Percentiles rank a stretch among this genome's conserved stretches.
Evolutionary conservation across 495 filamentous ascomycete species (phyloP).

Genomic region (Umbilicaria muhlenbergii): DNA sequence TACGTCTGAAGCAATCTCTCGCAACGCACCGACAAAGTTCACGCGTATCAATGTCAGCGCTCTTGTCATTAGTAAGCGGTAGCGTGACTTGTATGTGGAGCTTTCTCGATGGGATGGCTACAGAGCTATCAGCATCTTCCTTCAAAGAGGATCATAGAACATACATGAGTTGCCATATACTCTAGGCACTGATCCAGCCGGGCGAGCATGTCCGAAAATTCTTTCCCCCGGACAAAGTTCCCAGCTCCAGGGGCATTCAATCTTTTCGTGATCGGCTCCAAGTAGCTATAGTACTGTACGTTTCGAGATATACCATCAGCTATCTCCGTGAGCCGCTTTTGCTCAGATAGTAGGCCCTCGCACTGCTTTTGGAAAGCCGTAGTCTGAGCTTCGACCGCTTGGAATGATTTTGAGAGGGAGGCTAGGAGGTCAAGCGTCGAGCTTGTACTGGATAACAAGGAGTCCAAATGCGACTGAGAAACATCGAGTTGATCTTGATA

Average conservation of each 20-base stretch:
- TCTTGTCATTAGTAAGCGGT: slow-evolving; percentile 53
- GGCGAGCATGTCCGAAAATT: slow-evolving; percentile 70
- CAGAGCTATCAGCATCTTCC: slow-evolving; percentile 7
- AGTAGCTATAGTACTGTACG: slow-evolving; percentile 77
- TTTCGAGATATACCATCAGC: slow-evolving; percentile 73
- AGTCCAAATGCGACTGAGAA: slow-evolving; percentile 63
- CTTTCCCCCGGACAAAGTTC: slow-evolving; percentile 62
- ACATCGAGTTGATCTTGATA: slow-evolving; percentile 67
- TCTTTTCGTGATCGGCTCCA: slow-evolving; percentile 76
- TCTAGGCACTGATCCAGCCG: slow-evolving; percentile 78
- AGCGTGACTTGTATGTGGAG: slow-evolving; percentile 59
- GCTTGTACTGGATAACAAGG: slow-evolving; percentile 61
- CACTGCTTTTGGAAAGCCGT: slow-evolving; percentile 83
- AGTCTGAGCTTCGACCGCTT: slow-evolving; percentile 74
- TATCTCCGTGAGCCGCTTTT: slow-evolving; percentile 57
- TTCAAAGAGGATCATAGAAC: slow-evolving; percentile 14
- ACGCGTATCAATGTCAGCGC: slow-evolving; percentile 72
- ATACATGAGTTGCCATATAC: slow-evolving; percentile 73
- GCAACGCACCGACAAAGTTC: slow-evolving; percentile 58
- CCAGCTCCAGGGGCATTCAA: slow-evolving; percentile 85
- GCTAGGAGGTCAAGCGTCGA: slow-evolving; percentile 58
- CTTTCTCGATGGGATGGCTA: slow-evolving; percentile 75
- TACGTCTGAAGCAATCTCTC: slow-evolving; percentile 55
- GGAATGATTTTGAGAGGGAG: slow-evolving; percentile 66
- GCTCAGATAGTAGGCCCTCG: slow-evolving; percentile 65